phyloP scores from a whole-genome alignment of 2,329 filamentous ascomycete species.

The Scytalidium lignicola region DNA sequence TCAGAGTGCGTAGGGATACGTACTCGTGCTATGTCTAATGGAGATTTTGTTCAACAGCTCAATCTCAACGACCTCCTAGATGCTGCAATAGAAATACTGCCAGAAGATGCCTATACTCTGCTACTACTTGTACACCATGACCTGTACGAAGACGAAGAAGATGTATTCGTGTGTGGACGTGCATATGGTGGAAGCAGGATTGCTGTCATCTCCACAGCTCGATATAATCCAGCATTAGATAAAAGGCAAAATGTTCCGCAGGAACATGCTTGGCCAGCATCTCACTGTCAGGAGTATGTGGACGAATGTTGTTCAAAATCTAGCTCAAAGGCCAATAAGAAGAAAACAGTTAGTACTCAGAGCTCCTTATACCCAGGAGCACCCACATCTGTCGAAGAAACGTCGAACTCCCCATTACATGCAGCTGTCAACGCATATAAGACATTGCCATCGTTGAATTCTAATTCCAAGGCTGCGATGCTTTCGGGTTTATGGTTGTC shows the following conservation, averaged over 20 bases:
- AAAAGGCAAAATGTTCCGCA: constrained; percentile 6
- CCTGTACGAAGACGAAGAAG: constrained; percentile 40
- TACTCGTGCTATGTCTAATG: constrained; percentile 14
- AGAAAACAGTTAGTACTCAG: constrained; percentile 13
- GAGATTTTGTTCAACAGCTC: constrained; percentile 18
- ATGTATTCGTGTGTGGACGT: constrained; percentile 56
- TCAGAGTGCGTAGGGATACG: constrained; percentile 15
- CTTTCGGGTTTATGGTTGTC: constrained; percentile 49
- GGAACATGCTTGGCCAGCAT: constrained; percentile 58
- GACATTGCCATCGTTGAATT: constrained; percentile 6
- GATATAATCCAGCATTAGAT: constrained; percentile 47
- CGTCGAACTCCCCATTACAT: constrained; percentile 23
- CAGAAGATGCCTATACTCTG: constrained; percentile 21
- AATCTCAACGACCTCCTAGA: constrained; percentile 22
- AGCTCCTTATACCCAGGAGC: background rate
- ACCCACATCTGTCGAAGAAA: background rate
- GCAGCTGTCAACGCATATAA: constrained; percentile 28
- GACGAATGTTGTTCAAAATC: constrained; percentile 30
- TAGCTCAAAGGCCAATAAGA: constrained; percentile 6
- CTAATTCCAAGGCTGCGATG: constrained; percentile 18
- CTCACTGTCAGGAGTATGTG: constrained; percentile 52
- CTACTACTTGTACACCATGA: constrained; percentile 23
- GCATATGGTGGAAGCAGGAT: background rate
- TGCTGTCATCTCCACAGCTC: constrained; percentile 46
- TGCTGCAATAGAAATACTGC: constrained; percentile 19